Evolutionary conservation across 108 stramenopile species (phyloP).

Genomic region (Cylindrotheca closterium): DNA sequence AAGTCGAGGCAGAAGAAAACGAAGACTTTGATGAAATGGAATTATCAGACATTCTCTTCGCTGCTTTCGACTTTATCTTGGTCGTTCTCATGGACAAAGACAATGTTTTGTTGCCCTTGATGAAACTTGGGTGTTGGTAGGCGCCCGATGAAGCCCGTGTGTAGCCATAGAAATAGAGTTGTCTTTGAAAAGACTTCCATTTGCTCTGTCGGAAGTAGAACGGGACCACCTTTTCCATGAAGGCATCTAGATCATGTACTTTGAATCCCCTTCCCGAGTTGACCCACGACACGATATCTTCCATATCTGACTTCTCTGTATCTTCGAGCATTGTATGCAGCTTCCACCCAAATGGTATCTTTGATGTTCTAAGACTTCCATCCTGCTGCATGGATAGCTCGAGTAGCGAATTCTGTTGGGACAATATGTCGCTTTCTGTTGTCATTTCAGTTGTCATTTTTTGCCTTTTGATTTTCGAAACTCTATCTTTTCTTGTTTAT

Average conservation of each 20-base stretch:
- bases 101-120: conserved; percentile 36
- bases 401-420: not conserved
- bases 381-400: conserved; percentile 5
- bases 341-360: conserved; percentile 27
- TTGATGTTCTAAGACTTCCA: conserved; percentile 21
- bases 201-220: conserved; percentile 82
- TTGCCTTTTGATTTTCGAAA: no score
- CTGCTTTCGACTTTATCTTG: no score
- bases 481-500: no score
- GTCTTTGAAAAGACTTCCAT: conserved; percentile 80
- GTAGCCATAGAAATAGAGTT: conserved; percentile 87
- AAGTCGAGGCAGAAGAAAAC: no score
- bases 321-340: conserved; percentile 60
- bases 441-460: no score
- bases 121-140: conserved; percentile 61
- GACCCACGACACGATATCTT: conserved; percentile 43
- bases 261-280: conserved; percentile 55
- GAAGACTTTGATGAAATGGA: no score
- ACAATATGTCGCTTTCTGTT: no score
- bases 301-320: conserved; percentile 36
- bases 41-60: no score
- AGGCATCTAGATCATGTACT: conserved; percentile 54
- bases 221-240: conserved; percentile 67
- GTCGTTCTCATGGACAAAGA: conserved; percentile 34
- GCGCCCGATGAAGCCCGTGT: conserved; percentile 45